A percentile compares a stretch with the other conserved stretches of the same genome.
Conservation (phyloP, 345 rosid species). For the Zanthoxylum bungeanum region DNA sequence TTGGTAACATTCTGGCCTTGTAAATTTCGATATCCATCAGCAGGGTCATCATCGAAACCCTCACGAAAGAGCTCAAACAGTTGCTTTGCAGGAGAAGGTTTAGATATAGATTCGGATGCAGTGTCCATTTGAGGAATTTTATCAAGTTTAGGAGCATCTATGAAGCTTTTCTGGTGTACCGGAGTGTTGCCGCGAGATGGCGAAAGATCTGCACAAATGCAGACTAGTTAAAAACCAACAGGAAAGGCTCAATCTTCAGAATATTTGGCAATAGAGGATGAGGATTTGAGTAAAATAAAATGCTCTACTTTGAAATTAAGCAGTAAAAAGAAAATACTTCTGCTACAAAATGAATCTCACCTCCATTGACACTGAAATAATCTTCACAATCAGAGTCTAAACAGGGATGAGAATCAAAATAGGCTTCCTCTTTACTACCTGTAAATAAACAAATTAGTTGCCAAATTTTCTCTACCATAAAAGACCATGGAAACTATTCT, state of each 20-base stretch:
- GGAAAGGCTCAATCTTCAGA: background rate
- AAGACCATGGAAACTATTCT: background rate
- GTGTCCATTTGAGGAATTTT: constrained; percentile 11
- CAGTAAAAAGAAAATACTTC: background rate
- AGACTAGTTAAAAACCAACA: background rate
- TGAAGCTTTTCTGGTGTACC: constrained; percentile 30
- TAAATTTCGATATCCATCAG: constrained; percentile 9
- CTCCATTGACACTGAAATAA: constrained; percentile 55
- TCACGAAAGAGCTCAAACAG: constrained; percentile 55
- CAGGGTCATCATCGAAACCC: constrained; percentile 24
- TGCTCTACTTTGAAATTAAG: background rate
- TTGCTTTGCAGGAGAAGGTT: constrained; percentile 37
- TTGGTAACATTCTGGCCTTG: constrained; percentile 16
- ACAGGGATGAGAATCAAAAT: constrained; percentile 59
- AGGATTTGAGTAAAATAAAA: background rate
- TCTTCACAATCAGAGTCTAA: constrained; percentile 68
- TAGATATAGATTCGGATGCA: constrained; percentile 16
- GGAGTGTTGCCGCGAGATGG: constrained; percentile 42
- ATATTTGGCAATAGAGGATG: background rate
- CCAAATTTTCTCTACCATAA: background rate
- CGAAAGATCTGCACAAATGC: constrained; percentile 30
- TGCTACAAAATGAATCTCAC: constrained; percentile 27
- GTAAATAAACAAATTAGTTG: constrained; percentile 2
- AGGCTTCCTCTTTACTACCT: constrained; percentile 42
- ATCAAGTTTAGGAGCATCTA: constrained; percentile 14